Percentiles rank a stretch among this genome's conserved stretches.
Conservation (phyloP, 768 basidiomycete species). For the Chiua virens region DNA sequence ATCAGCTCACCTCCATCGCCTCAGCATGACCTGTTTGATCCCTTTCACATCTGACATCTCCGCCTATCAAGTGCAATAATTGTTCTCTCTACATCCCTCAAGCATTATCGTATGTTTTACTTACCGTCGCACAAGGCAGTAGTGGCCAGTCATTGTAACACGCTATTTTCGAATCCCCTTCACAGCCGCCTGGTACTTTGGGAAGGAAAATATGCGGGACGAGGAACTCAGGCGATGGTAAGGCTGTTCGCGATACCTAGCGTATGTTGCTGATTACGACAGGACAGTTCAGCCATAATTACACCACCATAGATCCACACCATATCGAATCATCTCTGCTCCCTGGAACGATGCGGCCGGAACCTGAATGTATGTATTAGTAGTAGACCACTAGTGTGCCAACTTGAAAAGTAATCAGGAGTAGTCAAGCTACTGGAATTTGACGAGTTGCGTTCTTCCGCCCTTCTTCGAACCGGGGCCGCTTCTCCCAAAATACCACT, state of each 20-base stretch:
- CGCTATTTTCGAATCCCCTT: constrained; percentile 11
- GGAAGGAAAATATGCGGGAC: constrained; percentile 1
- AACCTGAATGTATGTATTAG: constrained; percentile 12
- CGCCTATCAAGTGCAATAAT: constrained; percentile 31
- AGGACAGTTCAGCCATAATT: background rate
- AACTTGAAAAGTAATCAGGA: background rate
- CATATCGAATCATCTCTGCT: constrained; percentile 3
- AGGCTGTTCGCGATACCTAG: background rate
- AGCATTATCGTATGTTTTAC: constrained; percentile 33
- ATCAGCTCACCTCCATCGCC: constrained; percentile 26
- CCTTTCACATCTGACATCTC: constrained; percentile 19
- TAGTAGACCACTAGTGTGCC: constrained; percentile 6
- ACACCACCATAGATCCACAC: constrained; percentile 2
- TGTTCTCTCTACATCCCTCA: constrained; percentile 24
- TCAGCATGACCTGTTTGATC: constrained; percentile 30
- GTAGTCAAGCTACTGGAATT: constrained; percentile 4
- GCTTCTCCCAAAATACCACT: constrained; percentile 62
- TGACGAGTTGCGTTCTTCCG: constrained; percentile 44
- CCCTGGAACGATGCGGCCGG: constrained; percentile 3
- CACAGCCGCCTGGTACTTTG: constrained; percentile 13
- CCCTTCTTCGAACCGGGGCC: constrained; percentile 47
- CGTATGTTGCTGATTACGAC: constrained; percentile 3
- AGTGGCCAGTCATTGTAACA: constrained; percentile 22
- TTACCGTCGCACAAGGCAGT: constrained; percentile 15
- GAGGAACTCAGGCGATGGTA: constrained; percentile 11